A percentile compares a stretch with the other conserved stretches of the same genome.
These are phyloP conservation scores for Coelastrella sp. DNA, from an alignment of 139 green algal genomes.

Conservation along the genomic window DNA sequence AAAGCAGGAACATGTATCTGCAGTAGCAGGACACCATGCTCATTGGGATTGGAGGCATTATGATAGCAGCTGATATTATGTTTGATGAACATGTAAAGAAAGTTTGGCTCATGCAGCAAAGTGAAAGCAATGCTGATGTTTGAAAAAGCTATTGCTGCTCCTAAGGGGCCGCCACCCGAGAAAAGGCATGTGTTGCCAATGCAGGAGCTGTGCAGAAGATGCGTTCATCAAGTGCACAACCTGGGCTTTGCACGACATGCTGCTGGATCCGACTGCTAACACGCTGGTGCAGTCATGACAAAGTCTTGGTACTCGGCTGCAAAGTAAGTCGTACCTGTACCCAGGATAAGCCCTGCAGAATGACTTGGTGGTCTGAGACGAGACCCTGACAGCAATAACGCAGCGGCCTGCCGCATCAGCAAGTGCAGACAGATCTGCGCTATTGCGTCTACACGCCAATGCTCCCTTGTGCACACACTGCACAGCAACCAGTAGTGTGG, in stretches of 20 bases:
- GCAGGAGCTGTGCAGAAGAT: not conserved
- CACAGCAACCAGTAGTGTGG: not conserved
- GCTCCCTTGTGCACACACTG: conserved; percentile 45
- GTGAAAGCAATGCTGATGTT: too few species aligned
- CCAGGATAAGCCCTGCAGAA: not conserved
- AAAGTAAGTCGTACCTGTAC: not conserved
- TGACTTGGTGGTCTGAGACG: not conserved
- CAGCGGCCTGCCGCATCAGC: conserved; percentile 1
- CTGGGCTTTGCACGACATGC: too few species aligned
- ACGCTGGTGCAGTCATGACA: too few species aligned
- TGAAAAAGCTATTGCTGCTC: too few species aligned
- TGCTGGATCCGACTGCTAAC: too few species aligned
- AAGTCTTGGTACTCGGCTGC: too few species aligned
- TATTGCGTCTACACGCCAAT: conserved; percentile 26
- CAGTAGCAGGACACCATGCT: not conserved
- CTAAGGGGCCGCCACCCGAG: too few species aligned
- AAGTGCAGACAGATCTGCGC: not conserved
- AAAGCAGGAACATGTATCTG: conserved; percentile 42
- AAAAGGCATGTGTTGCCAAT: not conserved
- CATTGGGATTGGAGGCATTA: not conserved
- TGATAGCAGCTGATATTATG: too few species aligned
- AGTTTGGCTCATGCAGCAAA: too few species aligned
- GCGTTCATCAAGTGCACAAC: too few species aligned
- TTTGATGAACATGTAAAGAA: too few species aligned
- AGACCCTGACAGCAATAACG: conserved; percentile 27